Evolutionary conservation across 2,329 filamentous ascomycete genomes (phyloP).

Genomic region (Drechslerella stenobrocha): DNA sequence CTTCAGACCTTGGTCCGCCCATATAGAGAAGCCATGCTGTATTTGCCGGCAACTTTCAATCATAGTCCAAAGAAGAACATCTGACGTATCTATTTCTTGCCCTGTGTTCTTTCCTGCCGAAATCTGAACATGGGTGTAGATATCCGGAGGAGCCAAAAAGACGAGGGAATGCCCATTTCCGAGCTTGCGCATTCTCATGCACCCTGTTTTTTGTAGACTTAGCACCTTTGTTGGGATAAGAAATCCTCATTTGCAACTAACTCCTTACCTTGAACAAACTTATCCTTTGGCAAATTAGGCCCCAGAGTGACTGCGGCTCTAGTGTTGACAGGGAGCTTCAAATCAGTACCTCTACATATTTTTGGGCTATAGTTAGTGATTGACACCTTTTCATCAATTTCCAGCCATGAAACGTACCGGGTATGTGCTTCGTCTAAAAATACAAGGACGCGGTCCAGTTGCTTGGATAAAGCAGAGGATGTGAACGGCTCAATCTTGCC

Average conservation of each 20-base stretch:
- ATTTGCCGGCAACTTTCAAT: constrained; percentile 62
- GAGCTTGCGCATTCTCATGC: constrained; percentile 71
- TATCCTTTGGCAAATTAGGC: constrained; percentile 68
- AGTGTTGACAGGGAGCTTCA: constrained; percentile 16
- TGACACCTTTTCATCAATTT: constrained; percentile 62
- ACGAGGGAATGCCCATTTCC: constrained; percentile 68
- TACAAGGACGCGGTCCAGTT: constrained; percentile 65
- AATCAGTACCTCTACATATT: constrained; percentile 23
- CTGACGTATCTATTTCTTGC: constrained; percentile 57
- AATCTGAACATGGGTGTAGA: constrained; percentile 61
- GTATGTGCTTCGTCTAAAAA: constrained; percentile 74
- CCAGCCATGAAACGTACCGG: constrained; percentile 64
- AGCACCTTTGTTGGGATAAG: background rate
- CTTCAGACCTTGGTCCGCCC: constrained; percentile 65
- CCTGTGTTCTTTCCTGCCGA: constrained; percentile 5
- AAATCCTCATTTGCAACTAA: background rate
- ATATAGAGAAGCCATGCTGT: constrained; percentile 62
- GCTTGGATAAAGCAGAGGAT: constrained; percentile 63
- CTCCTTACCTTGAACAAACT: constrained; percentile 67
- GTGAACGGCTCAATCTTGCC: constrained; percentile 59
- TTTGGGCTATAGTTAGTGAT: background rate
- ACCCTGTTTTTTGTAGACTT: constrained; percentile 17
- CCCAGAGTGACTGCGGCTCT: constrained; percentile 65
- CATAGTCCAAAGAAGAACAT: constrained; percentile 67
- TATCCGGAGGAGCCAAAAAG: constrained; percentile 61